phyloP scores from a whole-genome alignment of 352 stramenopile genomes.

The Globisporangium spinosum region DNA sequence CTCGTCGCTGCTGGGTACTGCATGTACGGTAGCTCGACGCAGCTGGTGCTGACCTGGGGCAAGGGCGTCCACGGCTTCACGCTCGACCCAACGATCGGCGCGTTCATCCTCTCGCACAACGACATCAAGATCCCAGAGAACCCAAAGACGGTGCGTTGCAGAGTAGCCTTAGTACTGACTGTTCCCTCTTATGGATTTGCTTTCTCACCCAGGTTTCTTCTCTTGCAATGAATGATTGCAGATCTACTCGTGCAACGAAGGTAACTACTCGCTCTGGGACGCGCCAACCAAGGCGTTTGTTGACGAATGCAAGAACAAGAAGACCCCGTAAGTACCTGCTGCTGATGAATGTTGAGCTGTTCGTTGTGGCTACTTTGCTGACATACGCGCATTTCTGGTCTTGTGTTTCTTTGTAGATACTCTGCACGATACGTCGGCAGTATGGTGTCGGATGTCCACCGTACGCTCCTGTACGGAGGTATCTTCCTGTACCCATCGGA shows the following conservation, averaged over 20 bases:
- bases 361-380: not conserved
- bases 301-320: slow-evolving; percentile 81
- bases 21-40: slow-evolving; percentile 97
- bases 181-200: not conserved
- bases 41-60: slow-evolving; percentile 96
- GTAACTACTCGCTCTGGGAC: slow-evolving; percentile 96
- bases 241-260: slow-evolving; percentile 98
- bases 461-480: slow-evolving; percentile 97
- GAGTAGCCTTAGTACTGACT: not conserved
- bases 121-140: slow-evolving; percentile 94
- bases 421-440: slow-evolving; percentile 95
- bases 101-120: slow-evolving; percentile 96
- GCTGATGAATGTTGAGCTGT: not conserved
- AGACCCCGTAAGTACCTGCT: slow-evolving; percentile 46
- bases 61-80: slow-evolving; percentile 96
- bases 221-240: slow-evolving; percentile 13
- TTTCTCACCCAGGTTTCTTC: not conserved
- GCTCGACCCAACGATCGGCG: slow-evolving; percentile 96
- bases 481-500: slow-evolving; percentile 98
- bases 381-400: not conserved
- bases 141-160: slow-evolving; percentile 60
- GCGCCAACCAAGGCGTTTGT: slow-evolving; percentile 88
- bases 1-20: slow-evolving; percentile 97
- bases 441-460: slow-evolving; percentile 99
- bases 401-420: slow-evolving; percentile 45